Conservation (phyloP, 805 yeast genomes). For the Kuraishia piskuri region DNA sequence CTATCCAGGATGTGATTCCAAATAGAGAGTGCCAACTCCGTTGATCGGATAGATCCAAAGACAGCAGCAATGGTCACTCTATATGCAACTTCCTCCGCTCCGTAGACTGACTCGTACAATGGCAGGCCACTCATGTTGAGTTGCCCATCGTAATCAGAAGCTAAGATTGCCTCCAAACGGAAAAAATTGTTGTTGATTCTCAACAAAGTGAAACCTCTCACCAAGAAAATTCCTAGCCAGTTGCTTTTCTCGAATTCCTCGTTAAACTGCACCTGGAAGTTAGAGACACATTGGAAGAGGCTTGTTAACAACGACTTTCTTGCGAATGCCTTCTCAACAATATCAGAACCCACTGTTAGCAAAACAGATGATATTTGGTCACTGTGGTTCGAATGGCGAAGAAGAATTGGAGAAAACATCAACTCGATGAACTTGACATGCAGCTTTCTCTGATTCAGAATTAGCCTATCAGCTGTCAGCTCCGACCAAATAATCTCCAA, state of each 20-base stretch:
- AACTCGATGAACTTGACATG: conserved; percentile 52
- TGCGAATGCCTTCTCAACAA: conserved; percentile 42
- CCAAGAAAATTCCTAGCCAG: conserved; percentile 47
- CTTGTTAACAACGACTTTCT: conserved; percentile 65
- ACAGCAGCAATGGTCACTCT: conserved; percentile 42
- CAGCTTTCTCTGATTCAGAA: conserved; percentile 54
- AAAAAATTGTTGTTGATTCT: conserved; percentile 54
- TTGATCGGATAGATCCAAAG: conserved; percentile 24
- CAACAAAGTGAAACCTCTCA: conserved; percentile 32
- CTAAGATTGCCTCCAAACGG: conserved; percentile 49
- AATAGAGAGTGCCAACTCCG: conserved; percentile 21
- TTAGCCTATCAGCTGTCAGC: conserved; percentile 48
- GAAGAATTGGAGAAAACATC: conserved; percentile 30
- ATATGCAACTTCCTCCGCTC: conserved; percentile 46
- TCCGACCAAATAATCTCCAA: conserved; percentile 44
- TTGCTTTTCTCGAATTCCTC: conserved; percentile 27
- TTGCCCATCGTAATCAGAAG: conserved; percentile 38
- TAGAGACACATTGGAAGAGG: conserved; percentile 36
- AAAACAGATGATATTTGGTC: conserved; percentile 20
- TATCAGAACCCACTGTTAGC: conserved; percentile 28
- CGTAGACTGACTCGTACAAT: conserved; percentile 43
- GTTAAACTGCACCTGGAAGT: conserved; percentile 28
- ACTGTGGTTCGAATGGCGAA: conserved; percentile 27
- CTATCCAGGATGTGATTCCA: conserved; percentile 29
- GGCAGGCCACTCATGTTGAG: conserved; percentile 23